A percentile compares a stretch with the other conserved stretches of the same genome.
Evolutionary conservation across 768 basidiomycete species (phyloP).

Genomic region (Trametes cingulata): DNA sequence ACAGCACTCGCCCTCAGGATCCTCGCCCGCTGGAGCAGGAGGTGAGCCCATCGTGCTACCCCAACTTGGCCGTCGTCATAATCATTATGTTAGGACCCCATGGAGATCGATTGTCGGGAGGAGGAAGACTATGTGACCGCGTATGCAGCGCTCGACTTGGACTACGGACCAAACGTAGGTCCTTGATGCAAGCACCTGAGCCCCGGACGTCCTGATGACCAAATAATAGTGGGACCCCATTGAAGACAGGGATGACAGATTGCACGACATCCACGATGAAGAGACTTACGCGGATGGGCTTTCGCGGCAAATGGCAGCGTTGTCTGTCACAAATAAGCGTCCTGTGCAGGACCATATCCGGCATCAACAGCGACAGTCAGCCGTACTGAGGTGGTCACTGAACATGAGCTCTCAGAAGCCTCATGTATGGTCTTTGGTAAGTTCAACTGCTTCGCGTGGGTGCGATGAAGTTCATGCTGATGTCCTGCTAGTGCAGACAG

Average conservation of each 20-base stretch:
- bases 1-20: not conserved
- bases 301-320: not conserved
- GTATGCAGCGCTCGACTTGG: not conserved
- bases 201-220: no score
- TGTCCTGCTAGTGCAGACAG: not conserved
- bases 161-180: not conserved
- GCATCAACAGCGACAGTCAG: not conserved
- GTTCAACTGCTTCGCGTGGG: not conserved
- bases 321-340: not conserved
- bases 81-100: not conserved
- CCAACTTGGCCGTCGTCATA: not conserved
- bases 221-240: not conserved
- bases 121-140: constrained; percentile 3
- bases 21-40: not conserved
- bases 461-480: not conserved
- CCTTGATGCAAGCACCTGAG: not conserved
- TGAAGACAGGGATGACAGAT: not conserved
- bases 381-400: not conserved
- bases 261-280: not conserved
- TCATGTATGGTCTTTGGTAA: not conserved
- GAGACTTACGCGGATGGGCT: not conserved
- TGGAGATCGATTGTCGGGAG: not conserved
- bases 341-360: not conserved
- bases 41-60: no score
- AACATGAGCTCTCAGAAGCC: not conserved